A percentile compares a stretch with the other conserved stretches of the same genome.
Conservation (phyloP, 208 protist genomes). For the Blastocrithidia nonstop region DNA sequence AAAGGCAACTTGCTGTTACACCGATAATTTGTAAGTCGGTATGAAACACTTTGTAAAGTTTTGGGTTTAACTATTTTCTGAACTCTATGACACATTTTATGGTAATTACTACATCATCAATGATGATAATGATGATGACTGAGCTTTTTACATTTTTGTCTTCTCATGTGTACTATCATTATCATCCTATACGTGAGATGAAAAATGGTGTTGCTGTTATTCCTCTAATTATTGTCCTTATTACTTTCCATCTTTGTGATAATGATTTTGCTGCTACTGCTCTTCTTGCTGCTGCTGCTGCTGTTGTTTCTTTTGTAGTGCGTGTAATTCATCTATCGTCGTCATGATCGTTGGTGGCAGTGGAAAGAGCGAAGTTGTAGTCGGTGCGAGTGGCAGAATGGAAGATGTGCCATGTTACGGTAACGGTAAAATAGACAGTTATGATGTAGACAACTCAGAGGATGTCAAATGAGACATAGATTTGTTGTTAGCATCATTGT, state of each 20-base stretch:
- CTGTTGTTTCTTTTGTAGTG: background rate
- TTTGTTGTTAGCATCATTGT: too few relatives aligned
- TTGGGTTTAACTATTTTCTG: background rate
- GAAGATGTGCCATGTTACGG: too few relatives aligned
- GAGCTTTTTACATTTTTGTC: background rate
- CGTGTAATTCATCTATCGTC: background rate
- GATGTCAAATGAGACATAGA: too few relatives aligned
- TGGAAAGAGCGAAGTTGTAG: too few relatives aligned
- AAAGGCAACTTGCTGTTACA: slow-evolving; percentile 9
- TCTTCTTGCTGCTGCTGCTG: background rate
- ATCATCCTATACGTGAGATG: background rate
- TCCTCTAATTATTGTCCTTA: background rate
- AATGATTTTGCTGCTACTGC: background rate
- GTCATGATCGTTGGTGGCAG: too few relatives aligned
- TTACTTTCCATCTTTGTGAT: background rate
- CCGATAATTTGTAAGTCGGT: slow-evolving; percentile 7
- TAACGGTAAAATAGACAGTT: too few relatives aligned
- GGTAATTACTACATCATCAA: background rate
- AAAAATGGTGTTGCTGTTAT: too few relatives aligned
- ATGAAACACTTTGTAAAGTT: slow-evolving; percentile 14
- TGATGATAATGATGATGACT: background rate
- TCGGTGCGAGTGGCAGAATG: too few relatives aligned
- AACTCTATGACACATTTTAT: too few relatives aligned
- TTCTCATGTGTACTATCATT: background rate
- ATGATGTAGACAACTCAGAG: too few relatives aligned